phyloP scores from a whole-genome alignment of 2,329 filamentous ascomycete species.

The Tolypocladium capitatum region DNA sequence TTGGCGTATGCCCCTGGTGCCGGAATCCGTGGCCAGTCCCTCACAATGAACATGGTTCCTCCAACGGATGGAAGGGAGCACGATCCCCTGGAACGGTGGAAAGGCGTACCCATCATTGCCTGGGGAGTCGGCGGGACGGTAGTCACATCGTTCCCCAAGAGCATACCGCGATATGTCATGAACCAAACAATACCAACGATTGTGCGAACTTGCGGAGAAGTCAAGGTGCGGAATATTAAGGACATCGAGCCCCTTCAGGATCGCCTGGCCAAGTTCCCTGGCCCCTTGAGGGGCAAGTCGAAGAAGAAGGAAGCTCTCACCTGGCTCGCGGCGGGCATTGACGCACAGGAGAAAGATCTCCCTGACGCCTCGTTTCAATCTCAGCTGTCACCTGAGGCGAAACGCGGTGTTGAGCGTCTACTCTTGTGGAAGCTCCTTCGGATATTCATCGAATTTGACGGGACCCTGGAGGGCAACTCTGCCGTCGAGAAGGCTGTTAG shows the following conservation, averaged over 20 bases:
- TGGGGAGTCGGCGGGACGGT: constrained; percentile 82
- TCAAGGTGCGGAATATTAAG: constrained; percentile 65
- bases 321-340: constrained; percentile 71
- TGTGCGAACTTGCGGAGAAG: constrained; percentile 67
- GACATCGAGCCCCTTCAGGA: constrained; percentile 60
- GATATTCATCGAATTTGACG: constrained; percentile 76
- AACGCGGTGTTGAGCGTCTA: constrained; percentile 64
- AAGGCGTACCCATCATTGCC: constrained; percentile 70
- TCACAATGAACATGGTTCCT: constrained; percentile 43
- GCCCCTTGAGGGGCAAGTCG: constrained; percentile 73
- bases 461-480: constrained; percentile 59
- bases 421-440: constrained; percentile 79
- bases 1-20: constrained; percentile 16
- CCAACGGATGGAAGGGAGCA: constrained; percentile 53
- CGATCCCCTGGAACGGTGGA: constrained; percentile 81
- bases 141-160: constrained; percentile 76
- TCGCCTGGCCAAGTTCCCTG: constrained; percentile 69
- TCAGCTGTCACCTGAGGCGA: constrained; percentile 46
- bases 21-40: constrained; percentile 38
- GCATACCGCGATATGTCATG: constrained; percentile 73
- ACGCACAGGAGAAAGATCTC: constrained; percentile 49
- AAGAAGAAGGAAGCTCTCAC: constrained; percentile 88
- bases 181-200: constrained; percentile 63
- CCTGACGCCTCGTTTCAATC: constrained; percentile 36
- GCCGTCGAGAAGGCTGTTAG: constrained; percentile 63